These are phyloP conservation scores for Aspergillus kassunensis DNA, from an alignment of 495 filamentous ascomycete species.

Conservation along the genomic window DNA sequence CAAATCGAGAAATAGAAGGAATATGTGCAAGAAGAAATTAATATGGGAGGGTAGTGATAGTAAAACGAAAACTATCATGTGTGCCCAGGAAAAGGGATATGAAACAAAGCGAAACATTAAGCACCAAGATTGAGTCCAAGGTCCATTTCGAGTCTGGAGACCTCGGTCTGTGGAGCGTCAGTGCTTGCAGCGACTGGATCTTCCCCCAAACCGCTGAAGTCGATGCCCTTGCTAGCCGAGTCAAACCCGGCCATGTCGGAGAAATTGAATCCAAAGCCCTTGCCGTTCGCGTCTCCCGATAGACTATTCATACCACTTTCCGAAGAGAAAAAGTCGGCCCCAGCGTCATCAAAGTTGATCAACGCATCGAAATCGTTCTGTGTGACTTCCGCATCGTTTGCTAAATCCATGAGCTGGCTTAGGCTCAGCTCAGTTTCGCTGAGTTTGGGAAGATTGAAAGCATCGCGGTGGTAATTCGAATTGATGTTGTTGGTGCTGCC, in stretches of 20 bases:
- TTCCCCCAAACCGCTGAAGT: conserved; percentile 25
- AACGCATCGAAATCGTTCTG: conserved; percentile 48
- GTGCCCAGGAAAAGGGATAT: conserved; percentile 6
- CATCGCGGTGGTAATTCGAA: conserved; percentile 27
- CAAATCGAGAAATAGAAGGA: not conserved
- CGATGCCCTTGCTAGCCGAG: conserved; percentile 26
- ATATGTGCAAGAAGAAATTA: conserved; percentile 1
- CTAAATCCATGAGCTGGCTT: conserved; percentile 44
- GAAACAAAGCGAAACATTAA: conserved; percentile 10
- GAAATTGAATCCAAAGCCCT: conserved; percentile 25
- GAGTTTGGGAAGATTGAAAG: conserved; percentile 33
- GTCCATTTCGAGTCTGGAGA: conserved; percentile 28
- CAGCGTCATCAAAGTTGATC: conserved; percentile 46
- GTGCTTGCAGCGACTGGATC: not conserved
- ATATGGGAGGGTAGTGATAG: not conserved
- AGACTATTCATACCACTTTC: conserved; percentile 22
- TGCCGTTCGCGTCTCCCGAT: conserved; percentile 5
- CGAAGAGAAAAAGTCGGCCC: conserved; percentile 34
- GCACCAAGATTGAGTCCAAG: conserved; percentile 28
- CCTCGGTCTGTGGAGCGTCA: conserved; percentile 14
- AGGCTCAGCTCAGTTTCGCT: conserved; percentile 38
- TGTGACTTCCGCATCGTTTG: conserved; percentile 47
- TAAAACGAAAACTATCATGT: conserved; percentile 1
- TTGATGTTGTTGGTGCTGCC: conserved; percentile 44
- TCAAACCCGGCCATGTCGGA: conserved; percentile 30